Evolutionary conservation across 1,139 yeast genomes (phyloP).

Genomic region (Protomyces inouyei): DNA sequence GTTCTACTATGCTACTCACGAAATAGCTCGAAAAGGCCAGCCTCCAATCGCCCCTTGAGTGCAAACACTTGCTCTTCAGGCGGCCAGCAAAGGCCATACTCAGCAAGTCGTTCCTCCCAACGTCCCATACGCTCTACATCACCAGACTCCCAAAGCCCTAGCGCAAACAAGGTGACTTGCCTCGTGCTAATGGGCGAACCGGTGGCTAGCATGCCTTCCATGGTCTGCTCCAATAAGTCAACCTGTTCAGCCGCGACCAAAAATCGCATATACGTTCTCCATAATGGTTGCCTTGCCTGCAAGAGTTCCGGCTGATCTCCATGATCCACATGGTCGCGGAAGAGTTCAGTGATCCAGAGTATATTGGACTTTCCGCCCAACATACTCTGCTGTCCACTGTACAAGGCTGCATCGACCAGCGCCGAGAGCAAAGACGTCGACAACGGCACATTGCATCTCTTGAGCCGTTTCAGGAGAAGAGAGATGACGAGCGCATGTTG

Average conservation of each 20-base stretch:
- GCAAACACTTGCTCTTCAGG: conserved; percentile 1
- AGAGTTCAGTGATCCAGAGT: neutral
- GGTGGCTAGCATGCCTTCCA: neutral
- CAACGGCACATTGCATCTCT: neutral
- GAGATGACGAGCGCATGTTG: neutral
- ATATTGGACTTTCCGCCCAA: conserved; percentile 1
- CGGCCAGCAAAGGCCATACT: conserved; percentile 5
- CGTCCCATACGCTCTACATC: neutral
- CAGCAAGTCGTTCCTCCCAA: conserved; percentile 17
- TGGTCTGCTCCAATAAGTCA: conserved; percentile 1
- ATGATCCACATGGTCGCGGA: neutral
- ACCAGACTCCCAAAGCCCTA: conserved; percentile 19
- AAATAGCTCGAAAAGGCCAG: neutral
- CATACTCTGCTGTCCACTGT: neutral
- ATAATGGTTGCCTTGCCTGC: neutral
- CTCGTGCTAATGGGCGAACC: neutral
- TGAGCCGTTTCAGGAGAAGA: neutral
- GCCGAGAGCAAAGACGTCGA: conserved; percentile 5
- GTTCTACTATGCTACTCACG: neutral
- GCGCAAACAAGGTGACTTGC: neutral
- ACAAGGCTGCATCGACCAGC: conserved; percentile 10
- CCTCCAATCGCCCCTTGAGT: neutral
- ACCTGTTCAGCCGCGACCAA: conserved; percentile 10
- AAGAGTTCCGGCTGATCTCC: conserved; percentile 4
- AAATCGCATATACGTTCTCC: conserved; percentile 10